Evolutionary conservation across 805 yeast species (phyloP).

Genomic region (Cyberlindnera mrakii): DNA sequence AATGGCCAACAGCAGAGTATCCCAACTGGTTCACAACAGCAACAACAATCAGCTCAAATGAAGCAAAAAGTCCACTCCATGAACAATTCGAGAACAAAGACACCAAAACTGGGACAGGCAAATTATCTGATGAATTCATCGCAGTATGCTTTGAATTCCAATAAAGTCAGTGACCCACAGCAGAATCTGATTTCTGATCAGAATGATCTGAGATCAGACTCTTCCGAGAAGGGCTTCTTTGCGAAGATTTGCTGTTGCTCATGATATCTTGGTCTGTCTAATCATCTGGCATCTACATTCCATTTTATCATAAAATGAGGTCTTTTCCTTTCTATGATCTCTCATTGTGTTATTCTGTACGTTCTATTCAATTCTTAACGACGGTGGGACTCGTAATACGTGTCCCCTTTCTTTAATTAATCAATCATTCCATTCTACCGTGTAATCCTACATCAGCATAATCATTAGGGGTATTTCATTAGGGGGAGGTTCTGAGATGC

Average conservation of each 20-base stretch:
- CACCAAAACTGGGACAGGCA: slow-evolving; percentile 19
- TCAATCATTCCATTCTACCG: no score
- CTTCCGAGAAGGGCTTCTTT: slow-evolving; percentile 22
- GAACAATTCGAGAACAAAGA: slow-evolving; percentile 23
- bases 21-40: slow-evolving; percentile 4
- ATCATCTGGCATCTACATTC: no score
- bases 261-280: background rate
- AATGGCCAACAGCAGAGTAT: slow-evolving; percentile 4
- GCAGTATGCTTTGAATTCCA: slow-evolving; percentile 21
- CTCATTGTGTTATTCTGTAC: background rate
- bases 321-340: no score
- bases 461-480: no score
- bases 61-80: slow-evolving; percentile 25
- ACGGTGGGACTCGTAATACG: background rate
- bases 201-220: slow-evolving; percentile 17
- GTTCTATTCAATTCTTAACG: background rate
- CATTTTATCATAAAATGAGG: no score
- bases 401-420: no score
- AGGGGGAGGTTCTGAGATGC: no score
- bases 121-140: slow-evolving; percentile 23
- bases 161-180: slow-evolving; percentile 20
- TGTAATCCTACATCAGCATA: no score
- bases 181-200: slow-evolving; percentile 21
- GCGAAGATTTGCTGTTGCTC: slow-evolving; percentile 23
- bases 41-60: slow-evolving; percentile 13